Evolutionary conservation across 2,329 filamentous ascomycete genomes (phyloP), one percentile per base, ranked within the genome.

Genomic region (Rosellinia necatrix): DNA sequence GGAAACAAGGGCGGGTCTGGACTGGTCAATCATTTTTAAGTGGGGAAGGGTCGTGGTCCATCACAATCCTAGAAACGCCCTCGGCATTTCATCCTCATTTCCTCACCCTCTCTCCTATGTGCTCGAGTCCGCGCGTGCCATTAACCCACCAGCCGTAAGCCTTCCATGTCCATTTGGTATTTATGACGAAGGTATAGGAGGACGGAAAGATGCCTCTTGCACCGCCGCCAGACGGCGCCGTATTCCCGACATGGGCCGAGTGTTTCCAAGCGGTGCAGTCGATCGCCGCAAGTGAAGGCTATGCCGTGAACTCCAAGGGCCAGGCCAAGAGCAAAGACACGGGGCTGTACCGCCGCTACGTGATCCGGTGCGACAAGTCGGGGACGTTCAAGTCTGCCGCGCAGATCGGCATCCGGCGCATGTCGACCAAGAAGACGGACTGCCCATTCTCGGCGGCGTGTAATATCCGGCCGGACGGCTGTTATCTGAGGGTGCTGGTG

Each of bases 351-450:
- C 61, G 61, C 25, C 65, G 65, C 46, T 66, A 66, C 47, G 43
- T 64, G 21, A 65, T 68, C 35, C 59, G 63, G 25, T 68, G 66
- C 49, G 66, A 65, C 47, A 67, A 65, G 32, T 67, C 64, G 1
- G 66, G 66, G 0, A 60, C 48, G 29, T 68, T 67, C 50, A 62
- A 65, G 27, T 66, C 65, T 1, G 59, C 63, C 34, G 64, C 64
- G 9, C 59, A 59, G 29, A 53, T 66, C n/a, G 63, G 63, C 17
- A 37, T 60, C 22, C 62, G 64, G 15, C 64, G 63, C 34, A 62
- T 58, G 10, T 60, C 61, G 6, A 65, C 53, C 50, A 68, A 68
- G 57, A 67, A 67, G 51, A 68, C 66, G 21, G 65, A 63, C 48
- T 68, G 66, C 44, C 66, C 64, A 24, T 68, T 68, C 54, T 59